A percentile compares a stretch with the other conserved stretches of the same genome.
Conservation (phyloP, 108 stramenopile species). For the Cylindrotheca fusiformis region DNA sequence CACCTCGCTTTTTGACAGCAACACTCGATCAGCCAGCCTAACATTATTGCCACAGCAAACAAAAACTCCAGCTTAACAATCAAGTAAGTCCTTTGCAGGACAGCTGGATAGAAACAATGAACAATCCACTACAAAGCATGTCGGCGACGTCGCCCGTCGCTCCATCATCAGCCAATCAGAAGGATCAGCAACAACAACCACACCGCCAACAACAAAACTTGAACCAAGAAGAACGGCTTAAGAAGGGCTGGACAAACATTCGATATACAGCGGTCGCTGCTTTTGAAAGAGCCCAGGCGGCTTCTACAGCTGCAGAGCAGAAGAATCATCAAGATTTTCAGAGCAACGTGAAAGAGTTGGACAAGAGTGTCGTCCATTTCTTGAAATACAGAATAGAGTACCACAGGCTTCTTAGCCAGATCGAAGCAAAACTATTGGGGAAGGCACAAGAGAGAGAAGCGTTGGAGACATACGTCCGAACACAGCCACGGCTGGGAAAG, state of each 20-base stretch:
- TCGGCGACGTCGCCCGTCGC: too few relatives aligned
- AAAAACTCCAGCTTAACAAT: too few relatives aligned
- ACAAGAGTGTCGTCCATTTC: slow-evolving; percentile 32
- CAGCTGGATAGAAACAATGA: too few relatives aligned
- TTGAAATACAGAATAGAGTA: slow-evolving; percentile 33
- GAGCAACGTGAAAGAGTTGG: slow-evolving; percentile 28
- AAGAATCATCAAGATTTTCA: not conserved
- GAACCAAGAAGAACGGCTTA: not conserved
- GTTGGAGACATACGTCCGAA: slow-evolving; percentile 37
- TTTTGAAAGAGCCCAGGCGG: not conserved
- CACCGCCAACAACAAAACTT: not conserved
- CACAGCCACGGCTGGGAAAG: slow-evolving; percentile 29
- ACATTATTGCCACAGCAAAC: too few relatives aligned
- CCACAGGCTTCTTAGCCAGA: slow-evolving; percentile 24
- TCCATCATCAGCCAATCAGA: too few relatives aligned
- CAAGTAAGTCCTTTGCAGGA: too few relatives aligned
- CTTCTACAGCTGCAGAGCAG: not conserved
- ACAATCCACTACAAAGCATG: too few relatives aligned
- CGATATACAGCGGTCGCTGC: not conserved
- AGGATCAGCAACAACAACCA: not conserved
- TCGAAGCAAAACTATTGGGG: slow-evolving; percentile 49
- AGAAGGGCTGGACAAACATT: not conserved
- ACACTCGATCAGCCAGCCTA: too few relatives aligned
- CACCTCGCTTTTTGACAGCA: too few relatives aligned
- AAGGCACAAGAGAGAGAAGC: slow-evolving; percentile 46